A percentile compares a stretch with the other conserved stretches of the same genome.
phyloP scores from a whole-genome alignment of 2,329 filamentous ascomycete genomes.

The Phialocephala subalpina region DNA sequence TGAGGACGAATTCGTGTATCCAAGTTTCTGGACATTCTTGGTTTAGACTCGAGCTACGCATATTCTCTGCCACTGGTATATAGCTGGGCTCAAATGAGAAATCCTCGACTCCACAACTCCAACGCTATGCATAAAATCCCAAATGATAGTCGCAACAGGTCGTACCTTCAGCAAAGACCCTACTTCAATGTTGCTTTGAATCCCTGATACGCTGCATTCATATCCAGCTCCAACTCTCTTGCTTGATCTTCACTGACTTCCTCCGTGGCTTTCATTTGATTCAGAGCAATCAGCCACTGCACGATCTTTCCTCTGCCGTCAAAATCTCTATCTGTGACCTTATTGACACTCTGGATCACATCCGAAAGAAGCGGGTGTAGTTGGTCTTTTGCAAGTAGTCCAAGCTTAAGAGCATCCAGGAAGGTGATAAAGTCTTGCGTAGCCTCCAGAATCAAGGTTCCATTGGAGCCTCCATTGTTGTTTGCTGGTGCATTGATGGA shows the following conservation, averaged over 20 bases:
- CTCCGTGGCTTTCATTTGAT: constrained; percentile 97
- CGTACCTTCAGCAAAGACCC: constrained; percentile 5
- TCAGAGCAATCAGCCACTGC: constrained; percentile 96
- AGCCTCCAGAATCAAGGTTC: constrained; percentile 81
- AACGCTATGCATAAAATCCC: constrained; percentile 30
- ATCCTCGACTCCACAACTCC: constrained; percentile 24
- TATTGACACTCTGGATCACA: constrained; percentile 96
- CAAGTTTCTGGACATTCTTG: constrained; percentile 97
- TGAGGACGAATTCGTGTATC: constrained; percentile 98
- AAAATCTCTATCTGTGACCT: constrained; percentile 94
- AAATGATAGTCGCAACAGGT: not conserved
- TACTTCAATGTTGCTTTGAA: constrained; percentile 69
- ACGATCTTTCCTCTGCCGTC: constrained; percentile 97
- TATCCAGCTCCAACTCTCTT: constrained; percentile 89
- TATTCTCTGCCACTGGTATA: not conserved
- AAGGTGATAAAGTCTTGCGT: constrained; percentile 99
- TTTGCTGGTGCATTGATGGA: constrained; percentile 52
- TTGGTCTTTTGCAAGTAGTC: constrained; percentile 92
- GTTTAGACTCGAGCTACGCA: constrained; percentile 59
- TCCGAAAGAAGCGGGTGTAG: constrained; percentile 95
- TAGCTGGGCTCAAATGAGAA: not conserved
- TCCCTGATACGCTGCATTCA: constrained; percentile 92
- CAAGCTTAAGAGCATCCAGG: constrained; percentile 91
- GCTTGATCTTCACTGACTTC: constrained; percentile 88
- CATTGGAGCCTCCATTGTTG: constrained; percentile 49